phyloP scores from a whole-genome alignment of 2,329 filamentous ascomycete species.

The Neofusicoccum kwambonambiense region DNA sequence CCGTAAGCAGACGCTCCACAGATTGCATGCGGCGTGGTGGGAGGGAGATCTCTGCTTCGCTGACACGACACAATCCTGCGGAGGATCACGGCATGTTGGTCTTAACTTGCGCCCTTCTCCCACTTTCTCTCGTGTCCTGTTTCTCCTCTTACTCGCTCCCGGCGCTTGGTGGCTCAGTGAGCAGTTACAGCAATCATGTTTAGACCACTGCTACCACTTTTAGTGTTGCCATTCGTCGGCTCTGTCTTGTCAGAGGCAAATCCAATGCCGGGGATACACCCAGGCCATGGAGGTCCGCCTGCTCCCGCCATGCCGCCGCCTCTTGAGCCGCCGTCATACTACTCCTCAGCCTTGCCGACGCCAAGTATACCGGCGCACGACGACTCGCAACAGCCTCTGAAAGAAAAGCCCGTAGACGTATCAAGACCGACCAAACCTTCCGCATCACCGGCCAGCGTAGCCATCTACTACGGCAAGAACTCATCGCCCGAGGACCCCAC shows the following conservation, averaged over 20 bases:
- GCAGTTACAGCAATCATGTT: neutral
- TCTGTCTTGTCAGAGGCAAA: neutral
- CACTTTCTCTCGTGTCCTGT: neutral
- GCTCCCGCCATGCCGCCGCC: neutral
- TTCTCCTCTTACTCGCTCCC: neutral
- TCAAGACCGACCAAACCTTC: neutral
- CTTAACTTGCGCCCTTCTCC: neutral
- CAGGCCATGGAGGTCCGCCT: conserved; percentile 15
- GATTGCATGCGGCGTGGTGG: neutral
- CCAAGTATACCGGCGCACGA: neutral
- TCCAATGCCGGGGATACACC: neutral
- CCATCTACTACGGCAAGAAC: neutral
- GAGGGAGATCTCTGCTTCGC: neutral
- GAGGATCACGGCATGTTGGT: neutral
- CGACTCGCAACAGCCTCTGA: neutral
- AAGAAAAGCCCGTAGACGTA: neutral
- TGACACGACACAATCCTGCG: neutral
- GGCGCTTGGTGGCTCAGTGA: neutral
- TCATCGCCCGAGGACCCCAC: conserved; percentile 3
- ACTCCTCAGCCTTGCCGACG: neutral
- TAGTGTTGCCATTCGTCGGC: neutral
- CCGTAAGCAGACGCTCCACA: conserved; percentile 1
- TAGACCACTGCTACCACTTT: neutral
- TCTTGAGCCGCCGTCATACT: neutral
- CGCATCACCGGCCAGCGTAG: neutral